phyloP scores from a whole-genome alignment of 805 yeast species.

The Saturnispora mendoncae region DNA sequence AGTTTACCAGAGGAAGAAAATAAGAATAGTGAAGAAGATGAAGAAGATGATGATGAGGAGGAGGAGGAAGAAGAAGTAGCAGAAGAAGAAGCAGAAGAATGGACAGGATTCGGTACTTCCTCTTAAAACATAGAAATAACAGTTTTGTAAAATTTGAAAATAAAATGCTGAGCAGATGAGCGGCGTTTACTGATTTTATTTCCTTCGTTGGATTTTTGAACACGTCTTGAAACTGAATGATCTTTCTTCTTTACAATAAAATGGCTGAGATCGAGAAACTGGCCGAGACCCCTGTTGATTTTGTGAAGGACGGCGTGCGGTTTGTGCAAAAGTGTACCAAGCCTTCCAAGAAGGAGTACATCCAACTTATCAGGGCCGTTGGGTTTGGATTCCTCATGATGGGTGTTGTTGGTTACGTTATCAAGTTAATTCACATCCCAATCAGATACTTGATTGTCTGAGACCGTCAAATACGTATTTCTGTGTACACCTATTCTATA shows the following conservation, averaged over 20 bases:
- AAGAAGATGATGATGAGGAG: conserved; percentile 18
- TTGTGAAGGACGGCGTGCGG: conserved; percentile 83
- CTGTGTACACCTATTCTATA: no score
- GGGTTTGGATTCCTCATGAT: conserved; percentile 95
- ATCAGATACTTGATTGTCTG: conserved; percentile 91
- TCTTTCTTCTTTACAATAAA: not conserved
- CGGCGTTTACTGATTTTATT: not conserved
- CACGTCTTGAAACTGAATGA: not conserved
- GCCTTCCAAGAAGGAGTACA: conserved; percentile 84
- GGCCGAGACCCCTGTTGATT: conserved; percentile 82
- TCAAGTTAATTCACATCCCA: conserved; percentile 90
- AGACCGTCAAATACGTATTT: conserved; percentile 14
- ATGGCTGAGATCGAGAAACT: conserved; percentile 53
- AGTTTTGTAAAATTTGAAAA: not conserved
- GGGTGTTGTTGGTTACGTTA: conserved; percentile 95
- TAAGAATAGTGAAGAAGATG: conserved; percentile 17
- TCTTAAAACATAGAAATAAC: no score
- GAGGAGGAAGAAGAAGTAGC: conserved; percentile 24
- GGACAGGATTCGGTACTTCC: conserved; percentile 27
- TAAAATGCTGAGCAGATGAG: not conserved
- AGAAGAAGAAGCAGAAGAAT: conserved; percentile 16
- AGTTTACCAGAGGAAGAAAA: conserved; percentile 15
- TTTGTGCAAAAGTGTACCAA: conserved; percentile 88
- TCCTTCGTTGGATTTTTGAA: not conserved
- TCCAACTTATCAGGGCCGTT: conserved; percentile 85